Evolutionary conservation across 2,329 filamentous ascomycete species (phyloP).

Genomic region (Fusarium stilboides): DNA sequence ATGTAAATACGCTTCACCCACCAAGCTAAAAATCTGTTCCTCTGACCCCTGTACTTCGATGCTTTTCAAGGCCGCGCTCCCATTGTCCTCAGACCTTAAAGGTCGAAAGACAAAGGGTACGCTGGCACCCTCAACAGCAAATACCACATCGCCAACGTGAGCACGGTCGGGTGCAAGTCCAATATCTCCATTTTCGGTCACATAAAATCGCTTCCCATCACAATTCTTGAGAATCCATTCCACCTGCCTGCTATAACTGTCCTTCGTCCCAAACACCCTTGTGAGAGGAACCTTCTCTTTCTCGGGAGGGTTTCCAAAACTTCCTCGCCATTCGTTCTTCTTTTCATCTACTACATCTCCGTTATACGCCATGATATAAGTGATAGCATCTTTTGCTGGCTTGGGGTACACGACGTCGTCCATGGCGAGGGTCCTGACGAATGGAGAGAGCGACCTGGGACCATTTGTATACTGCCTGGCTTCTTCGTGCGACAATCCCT

Average conservation of each 20-base stretch:
- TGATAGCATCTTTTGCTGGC: neutral
- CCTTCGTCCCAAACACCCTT: neutral
- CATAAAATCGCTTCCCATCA: neutral
- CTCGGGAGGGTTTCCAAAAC: neutral
- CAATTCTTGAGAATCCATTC: neutral
- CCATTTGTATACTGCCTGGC: too few relatives aligned
- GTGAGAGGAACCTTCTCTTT: neutral
- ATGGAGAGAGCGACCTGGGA: neutral
- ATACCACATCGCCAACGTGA: neutral
- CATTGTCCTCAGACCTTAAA: too few relatives aligned
- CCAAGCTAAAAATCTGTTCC: neutral
- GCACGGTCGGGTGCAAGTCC: neutral
- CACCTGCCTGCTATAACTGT: neutral
- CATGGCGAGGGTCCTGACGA: neutral
- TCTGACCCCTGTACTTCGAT: too few relatives aligned
- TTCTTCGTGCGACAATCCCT: too few relatives aligned
- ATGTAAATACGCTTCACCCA: neutral
- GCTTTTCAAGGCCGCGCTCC: too few relatives aligned
- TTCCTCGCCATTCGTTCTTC: neutral
- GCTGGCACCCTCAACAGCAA: neutral
- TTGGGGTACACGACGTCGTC: neutral
- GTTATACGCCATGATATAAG: neutral
- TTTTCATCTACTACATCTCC: fast-evolving
- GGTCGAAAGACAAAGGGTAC: neutral
- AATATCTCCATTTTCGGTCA: neutral